These are phyloP conservation scores for Diaporthe batatas DNA, from an alignment of 2,329 filamentous ascomycete genomes.

Conservation along the genomic window DNA sequence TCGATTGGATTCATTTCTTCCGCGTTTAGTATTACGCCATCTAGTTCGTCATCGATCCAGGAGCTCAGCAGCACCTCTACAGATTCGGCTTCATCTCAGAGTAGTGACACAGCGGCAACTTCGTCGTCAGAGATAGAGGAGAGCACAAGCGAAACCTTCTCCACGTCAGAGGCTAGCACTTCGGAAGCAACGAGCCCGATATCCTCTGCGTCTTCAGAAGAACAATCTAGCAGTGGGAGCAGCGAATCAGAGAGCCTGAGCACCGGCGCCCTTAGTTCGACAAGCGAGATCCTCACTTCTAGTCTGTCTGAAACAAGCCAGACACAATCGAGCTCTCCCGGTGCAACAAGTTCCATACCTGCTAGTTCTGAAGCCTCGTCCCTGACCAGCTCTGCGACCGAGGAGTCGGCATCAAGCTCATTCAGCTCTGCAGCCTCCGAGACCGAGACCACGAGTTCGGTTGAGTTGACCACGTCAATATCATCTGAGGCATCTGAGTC, in stretches of 20 bases:
- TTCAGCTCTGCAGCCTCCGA: background rate
- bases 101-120: background rate
- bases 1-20: background rate
- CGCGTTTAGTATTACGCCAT: background rate
- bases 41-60: background rate
- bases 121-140: background rate
- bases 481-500: conserved; percentile 8
- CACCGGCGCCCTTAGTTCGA: background rate
- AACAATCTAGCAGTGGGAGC: background rate
- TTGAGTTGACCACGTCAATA: background rate
- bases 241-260: background rate
- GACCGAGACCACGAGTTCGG: background rate
- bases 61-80: background rate
- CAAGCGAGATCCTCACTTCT: background rate
- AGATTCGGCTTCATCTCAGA: background rate
- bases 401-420: background rate
- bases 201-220: conserved; percentile 5
- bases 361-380: background rate
- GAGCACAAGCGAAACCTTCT: background rate
- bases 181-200: background rate
- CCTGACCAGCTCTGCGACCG: background rate
- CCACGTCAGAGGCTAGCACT: background rate
- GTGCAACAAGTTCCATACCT: conserved; percentile 1
- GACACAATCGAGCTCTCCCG: background rate
- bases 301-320: background rate